Evolutionary conservation across 2,329 filamentous ascomycete genomes (phyloP).

Genomic region (Fusarium keratoplasticum): DNA sequence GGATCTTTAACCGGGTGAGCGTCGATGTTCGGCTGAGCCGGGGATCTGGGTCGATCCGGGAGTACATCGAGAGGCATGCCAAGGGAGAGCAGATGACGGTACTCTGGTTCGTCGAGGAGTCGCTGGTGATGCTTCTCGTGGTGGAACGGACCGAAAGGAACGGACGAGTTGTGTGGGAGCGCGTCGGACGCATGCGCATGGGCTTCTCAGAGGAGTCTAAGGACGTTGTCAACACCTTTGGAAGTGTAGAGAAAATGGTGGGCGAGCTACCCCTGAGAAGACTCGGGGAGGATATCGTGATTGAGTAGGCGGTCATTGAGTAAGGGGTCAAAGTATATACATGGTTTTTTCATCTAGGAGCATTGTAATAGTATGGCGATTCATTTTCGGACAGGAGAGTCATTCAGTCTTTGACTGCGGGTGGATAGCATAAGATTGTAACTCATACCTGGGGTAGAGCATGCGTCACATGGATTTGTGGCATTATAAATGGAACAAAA

Average conservation of each 20-base stretch:
- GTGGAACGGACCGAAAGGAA: slow-evolving; percentile 43
- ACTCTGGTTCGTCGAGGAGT: slow-evolving; percentile 52
- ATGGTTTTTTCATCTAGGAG: background rate
- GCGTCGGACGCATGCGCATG: slow-evolving; percentile 52
- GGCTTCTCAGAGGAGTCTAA: slow-evolving; percentile 48
- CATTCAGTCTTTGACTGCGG: background rate
- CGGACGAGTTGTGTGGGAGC: slow-evolving; percentile 44
- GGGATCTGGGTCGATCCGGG: slow-evolving; percentile 44
- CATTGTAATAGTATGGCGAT: slow-evolving; percentile 28
- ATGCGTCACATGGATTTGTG: background rate
- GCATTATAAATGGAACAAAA: background rate
- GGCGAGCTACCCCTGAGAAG: slow-evolving; percentile 48
- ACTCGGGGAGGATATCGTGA: slow-evolving; percentile 48
- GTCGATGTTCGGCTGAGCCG: slow-evolving; percentile 50
- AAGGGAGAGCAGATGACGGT: slow-evolving; percentile 52
- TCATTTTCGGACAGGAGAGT: background rate
- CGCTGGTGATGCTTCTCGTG: slow-evolving; percentile 49
- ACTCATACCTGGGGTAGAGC: background rate
- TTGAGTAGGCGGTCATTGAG: slow-evolving; percentile 41
- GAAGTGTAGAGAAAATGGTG: slow-evolving; percentile 47
- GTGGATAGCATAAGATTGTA: background rate
- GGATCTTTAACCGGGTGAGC: slow-evolving; percentile 51
- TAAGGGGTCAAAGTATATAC: background rate
- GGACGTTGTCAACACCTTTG: slow-evolving; percentile 47
- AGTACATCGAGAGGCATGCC: slow-evolving; percentile 50